A percentile compares a stretch with the other conserved stretches of the same genome.
phyloP scores from a whole-genome alignment of 164 flowering plant genomes.

The Litsea cubeba region DNA sequence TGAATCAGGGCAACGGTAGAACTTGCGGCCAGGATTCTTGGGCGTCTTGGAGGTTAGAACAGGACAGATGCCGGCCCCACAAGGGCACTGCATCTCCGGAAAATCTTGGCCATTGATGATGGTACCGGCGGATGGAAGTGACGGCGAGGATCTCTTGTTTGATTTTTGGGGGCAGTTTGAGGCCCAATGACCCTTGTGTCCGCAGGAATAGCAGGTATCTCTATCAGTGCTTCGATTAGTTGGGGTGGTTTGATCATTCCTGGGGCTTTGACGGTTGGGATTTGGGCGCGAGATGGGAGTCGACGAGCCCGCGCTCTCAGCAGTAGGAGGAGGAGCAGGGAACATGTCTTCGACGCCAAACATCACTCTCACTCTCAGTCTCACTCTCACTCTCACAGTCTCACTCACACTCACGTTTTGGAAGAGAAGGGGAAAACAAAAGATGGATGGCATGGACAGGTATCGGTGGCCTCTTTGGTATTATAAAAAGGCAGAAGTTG shows the following conservation, averaged over 20 bases:
- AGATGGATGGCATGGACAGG: too few relatives aligned
- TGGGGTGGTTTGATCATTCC: not conserved
- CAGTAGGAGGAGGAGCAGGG: too few relatives aligned
- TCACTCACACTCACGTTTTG: too few relatives aligned
- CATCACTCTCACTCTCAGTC: too few relatives aligned
- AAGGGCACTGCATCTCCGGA: not conserved
- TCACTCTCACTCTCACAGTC: too few relatives aligned
- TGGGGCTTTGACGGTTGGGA: not conserved
- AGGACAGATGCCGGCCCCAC: slow-evolving; percentile 2
- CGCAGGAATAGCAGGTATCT: not conserved
- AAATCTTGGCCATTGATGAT: not conserved
- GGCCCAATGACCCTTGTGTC: not conserved
- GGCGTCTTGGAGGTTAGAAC: not conserved
- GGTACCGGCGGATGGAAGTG: not conserved
- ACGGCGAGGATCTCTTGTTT: not conserved
- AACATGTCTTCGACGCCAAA: too few relatives aligned
- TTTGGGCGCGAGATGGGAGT: too few relatives aligned
- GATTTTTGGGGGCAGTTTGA: not conserved
- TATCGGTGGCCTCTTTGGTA: too few relatives aligned
- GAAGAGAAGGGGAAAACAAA: too few relatives aligned
- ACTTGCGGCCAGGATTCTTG: not conserved
- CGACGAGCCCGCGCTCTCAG: too few relatives aligned
- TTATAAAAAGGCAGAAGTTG: too few relatives aligned
- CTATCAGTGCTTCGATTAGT: not conserved
- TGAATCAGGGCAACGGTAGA: not conserved